Percentiles rank a stretch among this genome's conserved stretches.
Conservation (phyloP, 73 alveolate genomes). For the Stentor roeselii region DNA sequence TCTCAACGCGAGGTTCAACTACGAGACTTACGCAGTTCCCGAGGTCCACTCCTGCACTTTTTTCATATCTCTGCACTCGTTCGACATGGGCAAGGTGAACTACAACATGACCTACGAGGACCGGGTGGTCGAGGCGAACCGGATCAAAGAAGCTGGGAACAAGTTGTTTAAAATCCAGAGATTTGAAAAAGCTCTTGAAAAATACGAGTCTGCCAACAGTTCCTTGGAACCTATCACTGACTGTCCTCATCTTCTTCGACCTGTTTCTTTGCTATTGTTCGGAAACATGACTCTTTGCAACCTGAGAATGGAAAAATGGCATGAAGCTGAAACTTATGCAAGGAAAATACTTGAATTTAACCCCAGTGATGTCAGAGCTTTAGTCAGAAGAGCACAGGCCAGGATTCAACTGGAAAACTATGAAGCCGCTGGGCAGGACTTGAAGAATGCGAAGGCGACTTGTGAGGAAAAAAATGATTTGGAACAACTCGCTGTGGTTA, state of each 20-base stretch:
- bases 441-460: conserved; percentile 3
- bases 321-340: conserved; percentile 26
- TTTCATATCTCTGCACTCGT: neutral
- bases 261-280: conserved; percentile 4
- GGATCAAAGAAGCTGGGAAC: conserved; percentile 32
- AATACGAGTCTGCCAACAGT: conserved; percentile 25
- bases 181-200: conserved; percentile 19
- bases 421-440: conserved; percentile 22
- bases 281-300: conserved; percentile 22
- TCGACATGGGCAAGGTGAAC: conserved; percentile 23
- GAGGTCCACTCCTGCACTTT: neutral
- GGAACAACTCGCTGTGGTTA: neutral
- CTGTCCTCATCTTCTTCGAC: conserved; percentile 16
- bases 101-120: conserved; percentile 11
- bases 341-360: conserved; percentile 16
- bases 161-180: conserved; percentile 5
- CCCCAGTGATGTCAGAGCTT: conserved; percentile 5
- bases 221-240: conserved; percentile 20
- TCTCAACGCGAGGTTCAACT: neutral
- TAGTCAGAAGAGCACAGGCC: conserved; percentile 26
- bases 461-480: conserved; percentile 2
- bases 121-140: conserved; percentile 8
- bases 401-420: neutral
- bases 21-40: neutral
- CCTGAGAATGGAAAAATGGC: conserved; percentile 23